These are phyloP conservation scores for Podospora fimiseda DNA, from an alignment of 495 filamentous ascomycete genomes.

Conservation along the genomic window DNA sequence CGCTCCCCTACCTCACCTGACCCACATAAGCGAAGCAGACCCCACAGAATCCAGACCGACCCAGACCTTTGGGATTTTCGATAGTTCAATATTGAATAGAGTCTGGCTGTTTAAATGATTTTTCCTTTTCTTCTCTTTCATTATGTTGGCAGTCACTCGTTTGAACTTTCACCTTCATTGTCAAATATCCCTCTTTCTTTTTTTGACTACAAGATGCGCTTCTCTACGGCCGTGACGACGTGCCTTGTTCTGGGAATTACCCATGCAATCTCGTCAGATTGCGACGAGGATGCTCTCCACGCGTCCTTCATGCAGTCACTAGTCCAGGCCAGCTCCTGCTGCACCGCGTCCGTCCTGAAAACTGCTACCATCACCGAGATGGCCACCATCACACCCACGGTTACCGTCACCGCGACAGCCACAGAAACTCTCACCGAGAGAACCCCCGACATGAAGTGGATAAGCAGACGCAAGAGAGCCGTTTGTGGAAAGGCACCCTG, in stretches of 20 bases:
- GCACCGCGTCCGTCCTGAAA: neutral
- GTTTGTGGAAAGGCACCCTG: neutral
- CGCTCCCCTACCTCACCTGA: no score
- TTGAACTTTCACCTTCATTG: no score
- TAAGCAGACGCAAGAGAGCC: neutral
- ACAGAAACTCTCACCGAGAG: neutral
- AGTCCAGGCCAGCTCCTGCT: neutral
- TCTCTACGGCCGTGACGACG: neutral
- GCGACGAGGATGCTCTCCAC: neutral
- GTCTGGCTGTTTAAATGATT: neutral
- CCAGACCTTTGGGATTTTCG: neutral
- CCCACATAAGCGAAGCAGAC: no score
- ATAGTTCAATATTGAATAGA: neutral
- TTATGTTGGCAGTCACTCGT: neutral
- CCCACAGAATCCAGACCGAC: no score
- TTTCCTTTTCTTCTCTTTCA: neutral
- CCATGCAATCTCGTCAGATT: neutral
- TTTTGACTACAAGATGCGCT: neutral
- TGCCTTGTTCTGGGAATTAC: neutral
- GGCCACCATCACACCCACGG: neutral
- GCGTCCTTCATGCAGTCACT: constrained; percentile 1
- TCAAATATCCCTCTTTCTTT: no score
- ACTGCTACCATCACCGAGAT: neutral
- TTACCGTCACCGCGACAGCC: neutral
- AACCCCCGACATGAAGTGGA: no score